Evolutionary conservation across 345 rosid genomes (phyloP).

Genomic region (Melaleuca alternifolia): DNA sequence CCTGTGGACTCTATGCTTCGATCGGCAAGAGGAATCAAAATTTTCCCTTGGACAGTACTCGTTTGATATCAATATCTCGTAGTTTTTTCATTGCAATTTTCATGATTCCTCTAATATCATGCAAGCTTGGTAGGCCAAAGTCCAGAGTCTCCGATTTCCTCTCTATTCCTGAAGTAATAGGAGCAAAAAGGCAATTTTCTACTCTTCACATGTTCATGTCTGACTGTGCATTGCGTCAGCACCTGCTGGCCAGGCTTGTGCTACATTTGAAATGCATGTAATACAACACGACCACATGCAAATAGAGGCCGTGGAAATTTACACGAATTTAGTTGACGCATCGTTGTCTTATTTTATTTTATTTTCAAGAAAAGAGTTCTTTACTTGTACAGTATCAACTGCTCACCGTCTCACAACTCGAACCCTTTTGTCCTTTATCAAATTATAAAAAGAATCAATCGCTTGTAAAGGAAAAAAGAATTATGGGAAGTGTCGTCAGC

Average conservation of each 20-base stretch:
- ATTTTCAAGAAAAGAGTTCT: too few species aligned
- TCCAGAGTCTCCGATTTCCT: background rate
- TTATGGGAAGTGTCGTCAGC: background rate
- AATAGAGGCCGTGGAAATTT: background rate
- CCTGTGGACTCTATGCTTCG: background rate
- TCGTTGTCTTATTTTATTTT: background rate
- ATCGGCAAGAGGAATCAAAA: background rate
- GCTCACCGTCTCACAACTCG: background rate
- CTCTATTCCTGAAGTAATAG: background rate
- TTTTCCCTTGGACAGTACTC: background rate
- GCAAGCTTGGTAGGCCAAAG: background rate
- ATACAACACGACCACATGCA: background rate
- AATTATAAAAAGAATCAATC: background rate
- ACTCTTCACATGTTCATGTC: background rate
- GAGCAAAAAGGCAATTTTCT: background rate
- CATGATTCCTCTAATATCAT: background rate
- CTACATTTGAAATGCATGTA: background rate
- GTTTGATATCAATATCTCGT: background rate
- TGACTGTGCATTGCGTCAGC: background rate
- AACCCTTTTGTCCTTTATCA: background rate
- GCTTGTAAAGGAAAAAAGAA: background rate
- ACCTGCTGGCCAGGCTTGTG: background rate
- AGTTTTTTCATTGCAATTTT: background rate
- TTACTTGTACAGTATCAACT: background rate
- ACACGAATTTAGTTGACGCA: background rate